These are phyloP conservation scores for Volvox reticuliferus DNA, from an alignment of 139 green algal genomes.

Conservation along the genomic window DNA sequence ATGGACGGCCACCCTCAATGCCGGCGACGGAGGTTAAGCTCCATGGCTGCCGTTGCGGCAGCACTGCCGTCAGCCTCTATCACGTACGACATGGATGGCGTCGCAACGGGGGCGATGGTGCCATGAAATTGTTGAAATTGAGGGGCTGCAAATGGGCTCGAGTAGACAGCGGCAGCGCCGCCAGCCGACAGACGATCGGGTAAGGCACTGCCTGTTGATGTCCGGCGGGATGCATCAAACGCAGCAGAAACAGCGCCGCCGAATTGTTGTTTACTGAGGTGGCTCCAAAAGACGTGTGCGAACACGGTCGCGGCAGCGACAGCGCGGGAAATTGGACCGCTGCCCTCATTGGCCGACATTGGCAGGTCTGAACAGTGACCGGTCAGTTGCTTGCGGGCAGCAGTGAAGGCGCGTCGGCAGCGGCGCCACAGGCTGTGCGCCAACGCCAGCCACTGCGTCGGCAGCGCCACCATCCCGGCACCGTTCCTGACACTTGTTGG, in stretches of 20 bases:
- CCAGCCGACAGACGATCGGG: background rate
- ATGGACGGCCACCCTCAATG: background rate
- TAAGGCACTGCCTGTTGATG: background rate
- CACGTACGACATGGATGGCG: too few relatives aligned
- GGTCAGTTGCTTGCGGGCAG: background rate
- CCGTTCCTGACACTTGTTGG: background rate
- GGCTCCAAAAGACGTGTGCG: background rate
- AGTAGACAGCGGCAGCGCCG: background rate
- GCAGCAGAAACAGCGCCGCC: background rate
- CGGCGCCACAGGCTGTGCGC: constrained; percentile 25
- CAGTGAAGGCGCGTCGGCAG: constrained; percentile 1
- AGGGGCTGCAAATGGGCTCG: background rate
- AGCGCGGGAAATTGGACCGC: background rate
- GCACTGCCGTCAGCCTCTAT: too few relatives aligned
- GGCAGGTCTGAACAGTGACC: constrained; percentile 24
- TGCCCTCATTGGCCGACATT: constrained; percentile 8
- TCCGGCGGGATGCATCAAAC: background rate
- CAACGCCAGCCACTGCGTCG: background rate
- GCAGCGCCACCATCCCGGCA: too few relatives aligned
- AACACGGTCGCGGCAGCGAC: background rate
- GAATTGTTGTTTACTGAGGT: background rate
- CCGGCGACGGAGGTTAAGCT: background rate
- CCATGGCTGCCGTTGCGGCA: background rate
- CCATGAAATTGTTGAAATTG: background rate
- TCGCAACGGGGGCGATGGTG: background rate